These are phyloP conservation scores for Aureobasidium sp. DNA, from an alignment of 2,329 filamentous ascomycete species.

Conservation along the genomic window DNA sequence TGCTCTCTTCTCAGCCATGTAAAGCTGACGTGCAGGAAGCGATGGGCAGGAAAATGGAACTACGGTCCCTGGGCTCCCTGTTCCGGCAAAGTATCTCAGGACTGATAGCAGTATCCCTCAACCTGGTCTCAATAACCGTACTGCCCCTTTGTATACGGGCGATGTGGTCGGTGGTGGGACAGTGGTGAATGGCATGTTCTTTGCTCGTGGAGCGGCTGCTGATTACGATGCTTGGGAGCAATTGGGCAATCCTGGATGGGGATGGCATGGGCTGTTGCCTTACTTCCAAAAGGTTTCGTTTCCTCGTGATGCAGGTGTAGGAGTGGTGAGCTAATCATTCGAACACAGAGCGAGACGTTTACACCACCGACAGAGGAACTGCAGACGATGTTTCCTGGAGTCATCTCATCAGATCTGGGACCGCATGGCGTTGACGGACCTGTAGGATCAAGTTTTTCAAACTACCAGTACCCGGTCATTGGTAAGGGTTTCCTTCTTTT, in stretches of 20 bases:
- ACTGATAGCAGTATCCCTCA: constrained; percentile 7
- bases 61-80: constrained; percentile 8
- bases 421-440: constrained; percentile 18
- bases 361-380: constrained; percentile 14
- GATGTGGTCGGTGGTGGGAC: constrained; percentile 5
- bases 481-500: neutral
- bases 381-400: neutral
- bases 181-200: constrained; percentile 11
- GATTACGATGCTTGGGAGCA: constrained; percentile 10
- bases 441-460: constrained; percentile 16
- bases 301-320: constrained; percentile 8
- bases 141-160: neutral
- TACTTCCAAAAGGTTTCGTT: constrained; percentile 18
- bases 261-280: constrained; percentile 11
- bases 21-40: neutral
- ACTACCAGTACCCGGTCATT: constrained; percentile 18
- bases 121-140: constrained; percentile 2
- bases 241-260: constrained; percentile 6
- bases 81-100: constrained; percentile 1
- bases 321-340: neutral
- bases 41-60: constrained; percentile 13
- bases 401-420: constrained; percentile 12
- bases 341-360: constrained; percentile 21
- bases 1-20: no score
- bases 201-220: constrained; percentile 9